Evolutionary conservation across 148 eudicot genomes (phyloP), one percentile per base, ranked within the genome.

Genomic region (Vaccinium macrocarpon): DNA sequence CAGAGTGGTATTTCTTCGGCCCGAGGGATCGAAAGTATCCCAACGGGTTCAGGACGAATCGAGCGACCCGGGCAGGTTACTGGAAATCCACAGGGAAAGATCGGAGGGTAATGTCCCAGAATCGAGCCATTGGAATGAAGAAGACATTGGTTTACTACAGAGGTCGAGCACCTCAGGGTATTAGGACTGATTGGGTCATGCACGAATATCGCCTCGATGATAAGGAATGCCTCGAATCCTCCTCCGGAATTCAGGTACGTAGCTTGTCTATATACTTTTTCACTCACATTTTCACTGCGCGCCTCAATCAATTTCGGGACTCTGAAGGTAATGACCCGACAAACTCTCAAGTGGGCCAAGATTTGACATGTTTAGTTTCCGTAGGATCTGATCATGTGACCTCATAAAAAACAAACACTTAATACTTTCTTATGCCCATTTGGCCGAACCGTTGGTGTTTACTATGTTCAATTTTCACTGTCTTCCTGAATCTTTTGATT

Each of bases 71-170:
- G 78, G 94, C 94, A 8, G 96, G 96, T 16, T 93, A 93, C 81
- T 93, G 96, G 96, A 93, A 93, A 75, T 93, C 96, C 15, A 93
- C 96, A 0, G 96, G 96, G 70, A 93, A 93, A 64, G 96, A 93
- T 78, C 78, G 96, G 74, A 84, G 89, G 48, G 96, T 93, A 23
- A 85, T 62, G 16, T 85, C 89, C 84, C 93, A 92, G 78, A 89
- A 87, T 77, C 88, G 93, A 51, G 76, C 91, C 55, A 91, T 89
- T 19, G 91, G 91, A 19, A 89, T 89, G 91, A 89, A 89, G 80
- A 89, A 89, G 87, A 89, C 91, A 0, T 51, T 89, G 84, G 91
- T 89, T 85, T 89, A 89, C 76, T 89, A 89, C 76, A 61, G 88
- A 51, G 91, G 91, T 0, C 42, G 91, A 59, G 91, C 91, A 9